Base-by-base conservation (phyloP, 2,329 filamentous ascomycete genomes). In the Didymosphaeria variabile region DNA sequence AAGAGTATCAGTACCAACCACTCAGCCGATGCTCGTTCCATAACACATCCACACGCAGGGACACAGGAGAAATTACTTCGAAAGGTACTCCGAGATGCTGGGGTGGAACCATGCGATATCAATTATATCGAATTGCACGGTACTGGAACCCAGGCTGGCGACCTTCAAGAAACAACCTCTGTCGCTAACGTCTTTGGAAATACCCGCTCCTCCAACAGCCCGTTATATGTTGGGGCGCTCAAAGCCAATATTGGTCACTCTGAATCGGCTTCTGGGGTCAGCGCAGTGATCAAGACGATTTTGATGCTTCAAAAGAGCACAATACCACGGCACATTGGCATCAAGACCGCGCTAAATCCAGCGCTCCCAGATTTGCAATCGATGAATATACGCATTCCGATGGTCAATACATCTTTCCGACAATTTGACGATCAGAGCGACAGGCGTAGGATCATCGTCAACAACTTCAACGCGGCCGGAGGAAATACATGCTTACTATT, bases 301-400 rank as follows among this genome's bases (percentile, higher is more conserved):
- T 50, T 79, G 46, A 74, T 72, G 65, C 31, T 59, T 31, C 63
- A 73, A 32, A 64, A 64, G 12, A 57, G 50, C 13, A 32, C 32
- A 10, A 52, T 69, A 26, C 88, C 88, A 0, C 88, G 87, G 0
- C 89, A 92, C 62, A 82, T 86, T 21, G 89, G 32, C 54, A 72
- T 65, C 40, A 72, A 65, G 60, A 62, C 44, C 15, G 55, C 47
- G 47, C 66, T 68, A 52, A 76, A 67, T 57, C 66, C 29, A 40
- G 63, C 79, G 0, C 87, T 89, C 67, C 86, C 87, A 6, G 86
- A 89, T 62, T 75, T 90, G 17, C 61, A 56, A 2, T 58, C 56
- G 23, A 57, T 67, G 34, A 68, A 70, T 46, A 53, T 70, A 9
- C 38, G 46, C 36, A 67, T 66, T 58, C 65, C 26, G 26, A 29